phyloP scores from a whole-genome alignment of 106 monocot species.

The Dioscorea alata region DNA sequence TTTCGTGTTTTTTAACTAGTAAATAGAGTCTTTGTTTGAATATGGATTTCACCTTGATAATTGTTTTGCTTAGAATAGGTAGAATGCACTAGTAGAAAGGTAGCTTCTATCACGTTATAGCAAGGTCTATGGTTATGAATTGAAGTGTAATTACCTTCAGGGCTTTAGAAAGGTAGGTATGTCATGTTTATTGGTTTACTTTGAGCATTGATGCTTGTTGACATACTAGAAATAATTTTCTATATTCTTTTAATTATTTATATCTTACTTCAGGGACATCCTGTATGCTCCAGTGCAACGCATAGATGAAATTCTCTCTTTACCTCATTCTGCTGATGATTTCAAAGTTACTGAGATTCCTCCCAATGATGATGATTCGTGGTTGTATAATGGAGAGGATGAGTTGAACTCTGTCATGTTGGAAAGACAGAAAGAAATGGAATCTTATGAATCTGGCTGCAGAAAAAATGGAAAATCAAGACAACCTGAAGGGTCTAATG shows the following conservation, averaged over 20 bases:
- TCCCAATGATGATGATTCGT: slow-evolving; percentile 78
- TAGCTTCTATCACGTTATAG: no score
- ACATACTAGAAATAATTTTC: background rate
- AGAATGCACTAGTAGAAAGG: no score
- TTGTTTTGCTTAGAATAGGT: no score
- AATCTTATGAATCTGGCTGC: slow-evolving; percentile 50
- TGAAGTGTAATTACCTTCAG: no score
- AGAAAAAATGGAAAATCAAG: slow-evolving; percentile 24
- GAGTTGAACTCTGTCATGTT: slow-evolving; percentile 67
- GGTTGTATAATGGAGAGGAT: slow-evolving; percentile 89
- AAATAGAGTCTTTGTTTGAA: no score
- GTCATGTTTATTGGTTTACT: no score
- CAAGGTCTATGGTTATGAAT: no score
- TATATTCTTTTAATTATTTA: background rate
- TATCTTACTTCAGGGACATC: slow-evolving; percentile 49
- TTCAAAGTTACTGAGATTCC: slow-evolving; percentile 52
- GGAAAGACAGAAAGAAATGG: slow-evolving; percentile 87
- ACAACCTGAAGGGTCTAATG: slow-evolving; percentile 19
- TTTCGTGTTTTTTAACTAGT: no score
- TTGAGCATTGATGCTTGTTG: background rate
- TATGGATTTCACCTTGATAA: no score
- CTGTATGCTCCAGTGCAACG: slow-evolving; percentile 63
- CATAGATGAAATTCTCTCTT: slow-evolving; percentile 86
- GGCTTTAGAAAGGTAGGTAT: no score
- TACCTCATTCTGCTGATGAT: slow-evolving; percentile 39